Conservation (phyloP, 192 early-diverging fungal genomes). For the Coemansia guatemalensis region DNA sequence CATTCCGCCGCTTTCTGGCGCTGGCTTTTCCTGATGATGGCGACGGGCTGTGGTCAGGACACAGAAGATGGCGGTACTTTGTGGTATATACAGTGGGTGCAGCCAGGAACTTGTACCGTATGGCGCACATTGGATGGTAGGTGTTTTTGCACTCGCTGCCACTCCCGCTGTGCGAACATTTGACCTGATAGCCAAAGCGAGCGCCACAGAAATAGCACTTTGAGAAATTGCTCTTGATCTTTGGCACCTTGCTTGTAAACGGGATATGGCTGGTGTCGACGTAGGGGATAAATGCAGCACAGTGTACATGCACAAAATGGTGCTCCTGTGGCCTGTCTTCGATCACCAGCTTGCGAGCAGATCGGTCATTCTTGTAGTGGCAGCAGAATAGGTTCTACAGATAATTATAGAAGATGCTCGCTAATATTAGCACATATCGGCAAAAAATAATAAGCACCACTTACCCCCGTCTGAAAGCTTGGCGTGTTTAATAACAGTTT, state of each 20-base stretch:
- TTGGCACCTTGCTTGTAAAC: slow-evolving; percentile 32
- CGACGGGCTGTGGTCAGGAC: slow-evolving; percentile 20
- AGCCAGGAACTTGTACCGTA: slow-evolving; percentile 32
- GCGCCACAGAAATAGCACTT: slow-evolving; percentile 34
- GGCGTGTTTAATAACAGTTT: background rate
- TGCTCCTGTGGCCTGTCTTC: slow-evolving; percentile 19
- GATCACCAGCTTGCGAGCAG: slow-evolving; percentile 29
- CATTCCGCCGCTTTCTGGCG: slow-evolving; percentile 18
- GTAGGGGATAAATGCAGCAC: slow-evolving; percentile 41
- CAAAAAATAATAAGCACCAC: background rate
- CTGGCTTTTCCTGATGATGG: too few relatives aligned
- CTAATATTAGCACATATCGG: background rate
- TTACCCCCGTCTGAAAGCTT: background rate
- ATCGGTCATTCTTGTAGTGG: slow-evolving; percentile 46
- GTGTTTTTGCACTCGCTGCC: slow-evolving; percentile 15
- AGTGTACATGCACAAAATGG: slow-evolving; percentile 46
- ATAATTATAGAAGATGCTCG: background rate
- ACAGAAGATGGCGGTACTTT: slow-evolving; percentile 31
- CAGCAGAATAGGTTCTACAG: slow-evolving; percentile 48
- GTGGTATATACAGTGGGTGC: slow-evolving; percentile 22
- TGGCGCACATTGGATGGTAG: slow-evolving; percentile 51
- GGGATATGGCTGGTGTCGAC: slow-evolving; percentile 40
- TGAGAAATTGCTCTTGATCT: slow-evolving; percentile 10
- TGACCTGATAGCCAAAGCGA: slow-evolving; percentile 38
- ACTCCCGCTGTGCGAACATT: slow-evolving; percentile 24